These are phyloP conservation scores for Penicillium rolfsii DNA, from an alignment of 2,329 filamentous ascomycete species.

Conservation along the genomic window DNA sequence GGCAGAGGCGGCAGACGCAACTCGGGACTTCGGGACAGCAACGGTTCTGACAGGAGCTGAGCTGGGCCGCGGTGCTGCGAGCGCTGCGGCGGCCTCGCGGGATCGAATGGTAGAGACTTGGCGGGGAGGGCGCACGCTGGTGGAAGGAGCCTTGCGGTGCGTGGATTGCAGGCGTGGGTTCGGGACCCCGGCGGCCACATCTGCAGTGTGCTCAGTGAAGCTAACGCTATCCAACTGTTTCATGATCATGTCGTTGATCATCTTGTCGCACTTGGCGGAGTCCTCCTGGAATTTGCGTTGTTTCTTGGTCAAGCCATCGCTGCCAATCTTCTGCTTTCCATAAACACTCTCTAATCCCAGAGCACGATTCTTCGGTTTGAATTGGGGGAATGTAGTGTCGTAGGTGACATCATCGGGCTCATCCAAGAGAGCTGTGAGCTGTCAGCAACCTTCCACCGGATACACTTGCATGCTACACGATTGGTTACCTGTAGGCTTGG, in stretches of 20 bases:
- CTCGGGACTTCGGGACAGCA: slow-evolving; percentile 42
- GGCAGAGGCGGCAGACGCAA: slow-evolving; percentile 37
- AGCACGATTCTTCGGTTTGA: slow-evolving; percentile 58
- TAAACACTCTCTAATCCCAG: slow-evolving; percentile 57
- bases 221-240: slow-evolving; percentile 66
- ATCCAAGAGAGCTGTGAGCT: slow-evolving; percentile 53
- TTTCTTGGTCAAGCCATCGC: slow-evolving; percentile 66
- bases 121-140: slow-evolving; percentile 28
- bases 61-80: slow-evolving; percentile 39
- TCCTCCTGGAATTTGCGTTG: slow-evolving; percentile 71
- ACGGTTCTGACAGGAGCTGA: slow-evolving; percentile 37
- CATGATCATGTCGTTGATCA: slow-evolving; percentile 69
- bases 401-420: slow-evolving; percentile 50
- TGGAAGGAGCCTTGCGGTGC: slow-evolving; percentile 32
- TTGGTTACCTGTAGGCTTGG: slow-evolving; percentile 61
- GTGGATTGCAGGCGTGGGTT: slow-evolving; percentile 29
- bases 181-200: slow-evolving; percentile 43
- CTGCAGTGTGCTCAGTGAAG: slow-evolving; percentile 63
- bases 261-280: slow-evolving; percentile 63
- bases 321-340: slow-evolving; percentile 50
- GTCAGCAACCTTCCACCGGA: slow-evolving; percentile 38
- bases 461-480: slow-evolving; percentile 17
- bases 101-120: slow-evolving; percentile 46
- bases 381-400: slow-evolving; percentile 56
- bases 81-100: slow-evolving; percentile 46